These are phyloP conservation scores for Trichoderma guizhouense DNA, from an alignment of 2,329 filamentous ascomycete genomes.

Conservation along the genomic window DNA sequence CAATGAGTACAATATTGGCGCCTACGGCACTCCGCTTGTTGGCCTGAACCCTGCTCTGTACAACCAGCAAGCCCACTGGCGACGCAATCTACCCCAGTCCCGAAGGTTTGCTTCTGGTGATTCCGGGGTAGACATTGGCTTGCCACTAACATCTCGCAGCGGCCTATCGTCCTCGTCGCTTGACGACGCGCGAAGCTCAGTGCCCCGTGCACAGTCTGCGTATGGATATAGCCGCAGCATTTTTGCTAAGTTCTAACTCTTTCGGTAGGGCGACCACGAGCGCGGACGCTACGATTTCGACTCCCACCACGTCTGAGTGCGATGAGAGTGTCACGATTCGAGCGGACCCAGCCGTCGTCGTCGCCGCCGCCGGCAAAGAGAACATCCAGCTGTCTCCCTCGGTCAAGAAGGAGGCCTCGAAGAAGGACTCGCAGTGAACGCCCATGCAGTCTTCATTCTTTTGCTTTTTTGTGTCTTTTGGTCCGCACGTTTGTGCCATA, in stretches of 20 bases:
- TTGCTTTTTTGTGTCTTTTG: conserved; percentile 18
- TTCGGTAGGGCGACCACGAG: conserved; percentile 36
- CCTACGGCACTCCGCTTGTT: conserved; percentile 61
- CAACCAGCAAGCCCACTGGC: conserved; percentile 37
- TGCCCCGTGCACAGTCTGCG: conserved; percentile 35
- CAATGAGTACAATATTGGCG: conserved; percentile 84
- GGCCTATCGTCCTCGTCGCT: conserved; percentile 30
- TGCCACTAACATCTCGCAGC: conserved; percentile 21
- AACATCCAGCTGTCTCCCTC: conserved; percentile 49
- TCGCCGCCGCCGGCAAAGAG: conserved; percentile 35
- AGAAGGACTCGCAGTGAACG: conserved; percentile 29
- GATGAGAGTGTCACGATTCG: conserved; percentile 55
- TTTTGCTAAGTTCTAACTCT: conserved; percentile 33
- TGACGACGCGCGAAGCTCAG: conserved; percentile 32
- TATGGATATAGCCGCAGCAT: conserved; percentile 31
- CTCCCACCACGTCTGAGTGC: conserved; percentile 45
- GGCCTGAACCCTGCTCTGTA: conserved; percentile 46
- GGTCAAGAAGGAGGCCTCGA: conserved; percentile 39
- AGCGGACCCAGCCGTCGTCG: conserved; percentile 46
- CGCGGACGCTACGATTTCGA: conserved; percentile 37
- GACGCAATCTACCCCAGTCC: conserved; percentile 30
- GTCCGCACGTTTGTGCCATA: conserved; percentile 12
- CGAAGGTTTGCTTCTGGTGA: conserved; percentile 30
- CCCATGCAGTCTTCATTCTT: background rate
- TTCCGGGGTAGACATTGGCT: background rate